A percentile compares a stretch with the other conserved stretches of the same genome.
Evolutionary conservation across 176 grass and related monocot genomes (phyloP).

Genomic region (Carex kokanica): DNA sequence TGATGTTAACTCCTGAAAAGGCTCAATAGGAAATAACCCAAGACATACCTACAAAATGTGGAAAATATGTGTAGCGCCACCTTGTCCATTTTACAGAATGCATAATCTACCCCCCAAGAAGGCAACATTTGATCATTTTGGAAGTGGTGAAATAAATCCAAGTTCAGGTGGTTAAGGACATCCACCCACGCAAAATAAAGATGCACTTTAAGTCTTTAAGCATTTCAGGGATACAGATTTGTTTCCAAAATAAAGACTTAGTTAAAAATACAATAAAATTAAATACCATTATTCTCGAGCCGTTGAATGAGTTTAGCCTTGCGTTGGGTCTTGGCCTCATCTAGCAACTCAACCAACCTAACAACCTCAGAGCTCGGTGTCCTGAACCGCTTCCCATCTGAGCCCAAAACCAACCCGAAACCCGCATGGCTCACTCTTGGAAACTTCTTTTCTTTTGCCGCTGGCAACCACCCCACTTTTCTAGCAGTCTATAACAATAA

Average conservation of each 20-base stretch:
- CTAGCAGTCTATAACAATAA: slow-evolving; percentile 56
- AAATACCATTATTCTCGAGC: slow-evolving; percentile 65
- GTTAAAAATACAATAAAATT: slow-evolving; percentile 6
- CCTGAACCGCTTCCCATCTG: slow-evolving; percentile 83
- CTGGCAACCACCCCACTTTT: slow-evolving; percentile 72
- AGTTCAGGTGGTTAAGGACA: too few relatives aligned
- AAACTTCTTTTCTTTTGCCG: slow-evolving; percentile 45
- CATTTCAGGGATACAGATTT: neutral
- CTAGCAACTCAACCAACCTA: slow-evolving; percentile 78
- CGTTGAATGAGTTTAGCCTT: slow-evolving; percentile 68
- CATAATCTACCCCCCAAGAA: neutral
- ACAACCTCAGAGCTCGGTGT: slow-evolving; percentile 85
- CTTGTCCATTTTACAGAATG: neutral
- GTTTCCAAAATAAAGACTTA: too few relatives aligned
- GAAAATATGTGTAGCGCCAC: neutral
- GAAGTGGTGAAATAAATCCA: too few relatives aligned
- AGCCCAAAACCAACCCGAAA: slow-evolving; percentile 93
- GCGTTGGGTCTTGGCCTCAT: slow-evolving; percentile 80
- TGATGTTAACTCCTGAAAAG: neutral
- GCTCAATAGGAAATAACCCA: neutral
- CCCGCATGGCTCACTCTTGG: slow-evolving; percentile 79
- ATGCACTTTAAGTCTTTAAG: neutral
- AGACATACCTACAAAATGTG: neutral
- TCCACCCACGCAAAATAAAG: too few relatives aligned
- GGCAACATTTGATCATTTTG: neutral